These are phyloP conservation scores for Desmodesmus armatus DNA, from an alignment of 139 green algal species.

Conservation along the genomic window DNA sequence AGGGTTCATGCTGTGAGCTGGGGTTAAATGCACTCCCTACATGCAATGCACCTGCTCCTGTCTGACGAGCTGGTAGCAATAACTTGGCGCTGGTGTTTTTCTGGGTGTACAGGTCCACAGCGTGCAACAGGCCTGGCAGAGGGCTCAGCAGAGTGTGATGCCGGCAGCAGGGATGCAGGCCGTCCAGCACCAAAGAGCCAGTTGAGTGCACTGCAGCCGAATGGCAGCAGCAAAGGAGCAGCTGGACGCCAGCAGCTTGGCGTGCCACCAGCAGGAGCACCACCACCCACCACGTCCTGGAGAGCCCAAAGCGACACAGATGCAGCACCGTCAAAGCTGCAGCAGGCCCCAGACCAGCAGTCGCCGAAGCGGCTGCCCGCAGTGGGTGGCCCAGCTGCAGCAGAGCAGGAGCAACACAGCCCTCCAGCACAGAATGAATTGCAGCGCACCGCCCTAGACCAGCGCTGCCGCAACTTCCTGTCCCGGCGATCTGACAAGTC, in stretches of 20 bases:
- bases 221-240: no score
- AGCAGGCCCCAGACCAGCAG: slow-evolving; percentile 24
- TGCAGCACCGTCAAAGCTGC: not conserved
- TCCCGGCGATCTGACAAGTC: not conserved
- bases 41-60: no score
- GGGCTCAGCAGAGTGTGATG: not conserved
- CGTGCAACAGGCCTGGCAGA: not conserved
- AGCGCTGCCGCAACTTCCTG: slow-evolving; percentile 41
- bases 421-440: no score
- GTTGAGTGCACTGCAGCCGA: no score
- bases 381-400: not conserved
- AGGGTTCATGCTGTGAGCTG: no score
- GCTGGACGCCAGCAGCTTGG: no score
- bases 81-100: not conserved
- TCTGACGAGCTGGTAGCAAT: no score
- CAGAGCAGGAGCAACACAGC: no score
- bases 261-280: not conserved
- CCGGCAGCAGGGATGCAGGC: no score
- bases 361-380: not conserved
- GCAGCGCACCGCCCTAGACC: slow-evolving; percentile 30
- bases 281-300: not conserved
- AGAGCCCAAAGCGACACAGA: not conserved
- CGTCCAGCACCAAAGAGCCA: no score
- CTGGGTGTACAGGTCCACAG: not conserved
- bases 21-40: no score